Evolutionary conservation across 192 early-diverging fungal species (phyloP).

Genomic region (Dissophora ornata): DNA sequence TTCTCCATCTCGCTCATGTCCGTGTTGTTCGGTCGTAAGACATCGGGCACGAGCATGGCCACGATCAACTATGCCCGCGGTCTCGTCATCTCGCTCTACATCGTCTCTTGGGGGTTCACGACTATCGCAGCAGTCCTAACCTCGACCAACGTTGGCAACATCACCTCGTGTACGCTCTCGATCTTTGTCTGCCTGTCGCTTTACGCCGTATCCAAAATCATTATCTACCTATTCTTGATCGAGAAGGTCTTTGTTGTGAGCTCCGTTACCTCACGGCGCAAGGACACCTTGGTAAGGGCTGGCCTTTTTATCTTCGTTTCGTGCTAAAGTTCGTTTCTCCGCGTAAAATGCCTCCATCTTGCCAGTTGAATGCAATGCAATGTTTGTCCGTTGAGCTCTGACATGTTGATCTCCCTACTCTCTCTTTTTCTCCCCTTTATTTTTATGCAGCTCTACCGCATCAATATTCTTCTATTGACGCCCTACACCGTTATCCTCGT

Average conservation of each 20-base stretch:
- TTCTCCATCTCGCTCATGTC: conserved; percentile 42
- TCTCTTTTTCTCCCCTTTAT: conserved; percentile 2
- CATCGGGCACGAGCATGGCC: conserved; percentile 20
- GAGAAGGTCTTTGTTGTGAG: conserved; percentile 56
- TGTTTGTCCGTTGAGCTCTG: too few relatives aligned
- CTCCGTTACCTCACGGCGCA: conserved; percentile 9
- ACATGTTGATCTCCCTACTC: too few relatives aligned
- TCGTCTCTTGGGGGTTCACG: conserved; percentile 54
- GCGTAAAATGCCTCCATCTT: too few relatives aligned
- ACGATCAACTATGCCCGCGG: conserved; percentile 53
- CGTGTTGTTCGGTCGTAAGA: conserved; percentile 32
- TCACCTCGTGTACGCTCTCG: conserved; percentile 50
- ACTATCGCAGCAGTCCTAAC: conserved; percentile 54
- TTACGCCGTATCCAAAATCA: conserved; percentile 52
- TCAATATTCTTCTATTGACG: conserved; percentile 45
- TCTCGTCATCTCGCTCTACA: conserved; percentile 52
- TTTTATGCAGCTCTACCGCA: conserved; percentile 41
- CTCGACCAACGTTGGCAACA: conserved; percentile 59
- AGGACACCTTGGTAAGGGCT: conserved; percentile 26
- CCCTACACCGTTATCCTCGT: conserved; percentile 46
- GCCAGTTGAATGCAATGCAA: too few relatives aligned
- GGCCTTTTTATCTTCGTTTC: too few relatives aligned
- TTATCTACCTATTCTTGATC: conserved; percentile 59
- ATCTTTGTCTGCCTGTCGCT: conserved; percentile 54
- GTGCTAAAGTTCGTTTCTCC: too few relatives aligned